These are phyloP conservation scores for Calonectria pteridis DNA, from an alignment of 2,329 filamentous ascomycete genomes.

Conservation along the genomic window DNA sequence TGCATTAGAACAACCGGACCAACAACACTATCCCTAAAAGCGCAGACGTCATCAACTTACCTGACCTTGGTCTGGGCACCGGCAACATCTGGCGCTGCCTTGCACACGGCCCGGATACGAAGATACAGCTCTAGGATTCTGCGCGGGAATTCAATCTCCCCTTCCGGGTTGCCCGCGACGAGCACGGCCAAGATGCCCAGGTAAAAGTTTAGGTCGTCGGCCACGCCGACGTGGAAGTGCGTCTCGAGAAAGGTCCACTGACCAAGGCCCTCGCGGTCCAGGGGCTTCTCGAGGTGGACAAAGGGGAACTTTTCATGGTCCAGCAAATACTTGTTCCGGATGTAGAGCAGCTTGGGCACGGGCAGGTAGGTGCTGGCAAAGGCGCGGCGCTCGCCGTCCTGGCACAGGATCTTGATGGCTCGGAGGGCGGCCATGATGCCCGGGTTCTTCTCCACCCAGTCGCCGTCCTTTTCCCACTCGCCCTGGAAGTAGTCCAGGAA, in stretches of 20 bases:
- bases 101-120: slow-evolving; percentile 39
- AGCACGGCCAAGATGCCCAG: slow-evolving; percentile 38
- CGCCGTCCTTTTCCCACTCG: slow-evolving; percentile 8
- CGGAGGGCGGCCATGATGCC: background rate
- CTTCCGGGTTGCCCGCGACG: slow-evolving; percentile 26
- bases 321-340: slow-evolving; percentile 41
- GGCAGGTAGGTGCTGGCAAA: slow-evolving; percentile 39
- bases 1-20: slow-evolving; percentile 8
- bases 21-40: background rate
- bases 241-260: slow-evolving; percentile 35
- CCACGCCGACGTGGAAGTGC: slow-evolving; percentile 33
- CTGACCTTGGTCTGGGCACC: slow-evolving; percentile 38
- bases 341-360: slow-evolving; percentile 40
- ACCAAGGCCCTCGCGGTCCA: slow-evolving; percentile 33
- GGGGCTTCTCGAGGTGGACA: slow-evolving; percentile 33
- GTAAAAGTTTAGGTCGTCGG: slow-evolving; percentile 39
- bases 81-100: slow-evolving; percentile 32
- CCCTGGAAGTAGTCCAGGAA: slow-evolving; percentile 19
- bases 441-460: background rate
- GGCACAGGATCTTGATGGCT: slow-evolving; percentile 15
- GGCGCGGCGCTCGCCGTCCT: slow-evolving; percentile 16
- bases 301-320: slow-evolving; percentile 40
- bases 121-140: slow-evolving; percentile 42
- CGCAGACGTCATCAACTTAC: slow-evolving; percentile 24
- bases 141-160: slow-evolving; percentile 36